Evolutionary conservation across 129 eudicot genomes (phyloP), one percentile per base, ranked within the genome.

Genomic region (Flaveria ramosissima): DNA sequence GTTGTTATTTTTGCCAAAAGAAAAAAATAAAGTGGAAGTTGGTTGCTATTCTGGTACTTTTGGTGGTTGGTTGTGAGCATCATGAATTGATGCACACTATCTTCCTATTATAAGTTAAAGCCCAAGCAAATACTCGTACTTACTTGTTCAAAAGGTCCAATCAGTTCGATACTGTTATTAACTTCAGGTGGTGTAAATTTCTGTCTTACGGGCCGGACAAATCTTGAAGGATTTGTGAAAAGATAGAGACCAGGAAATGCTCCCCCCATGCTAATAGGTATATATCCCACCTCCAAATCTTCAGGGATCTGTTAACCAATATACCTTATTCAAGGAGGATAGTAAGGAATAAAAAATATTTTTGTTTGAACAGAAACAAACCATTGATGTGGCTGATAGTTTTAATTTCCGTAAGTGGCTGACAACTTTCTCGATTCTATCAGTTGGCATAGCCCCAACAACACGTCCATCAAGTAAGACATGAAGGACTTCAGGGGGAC

Each of bases 91-190:
- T 45, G 48, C 48, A 45, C 2, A 11, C 14, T 10, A 45, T 45
- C 27, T 4, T 1, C n/a, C 36, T 21, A 60, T 9, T 12, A 3
- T 60, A 60, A 11, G 41, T 60, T 10, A 60, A 56, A 56, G 26
- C 63, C 24, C 27, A 56, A 9, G 3, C 36, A 13, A 59, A 68
- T n/a, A 43, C 26, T 20, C 15, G 16, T 36, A 42, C 10, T 55
- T 62, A 91, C 98, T 93, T 94, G 98, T 81, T 94, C 98, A 80
- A 91, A 89, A 7, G 98, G 97, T 4, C 98, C 98, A 80, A 91
- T 89, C 32, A 85, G 93, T 83, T 94, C 98, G 71, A 91, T 85
- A 52, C 81, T 70, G 30, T 78, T 87, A 41, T 77, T 80, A 45
- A 83, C 89, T 48, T 62, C 88, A 42, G 82, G 57, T 59, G 94